A percentile compares a stretch with the other conserved stretches of the same genome.
Evolutionary conservation across 208 protist species (phyloP).

Genomic region (Porcisia hertigi): DNA sequence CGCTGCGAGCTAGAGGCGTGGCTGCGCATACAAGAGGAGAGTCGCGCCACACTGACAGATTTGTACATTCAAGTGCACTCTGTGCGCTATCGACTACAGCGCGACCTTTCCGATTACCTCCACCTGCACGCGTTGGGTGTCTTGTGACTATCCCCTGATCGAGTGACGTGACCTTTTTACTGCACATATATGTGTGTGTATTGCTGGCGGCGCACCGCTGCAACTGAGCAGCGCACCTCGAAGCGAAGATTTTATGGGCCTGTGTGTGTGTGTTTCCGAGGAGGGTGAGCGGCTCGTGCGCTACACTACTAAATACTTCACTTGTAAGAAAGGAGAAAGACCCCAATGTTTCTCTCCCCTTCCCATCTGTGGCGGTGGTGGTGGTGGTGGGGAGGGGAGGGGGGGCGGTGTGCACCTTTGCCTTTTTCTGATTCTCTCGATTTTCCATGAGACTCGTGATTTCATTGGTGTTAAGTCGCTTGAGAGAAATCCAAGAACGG

Average conservation of each 20-base stretch:
- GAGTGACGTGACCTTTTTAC: not conserved
- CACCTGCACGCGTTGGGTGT: conserved; percentile 53
- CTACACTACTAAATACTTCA: not conserved
- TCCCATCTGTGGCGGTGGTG: too few relatives aligned
- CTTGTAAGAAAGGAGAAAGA: too few relatives aligned
- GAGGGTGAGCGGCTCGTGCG: not conserved
- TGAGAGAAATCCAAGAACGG: too few relatives aligned
- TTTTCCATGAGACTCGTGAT: not conserved
- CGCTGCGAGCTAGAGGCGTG: conserved; percentile 15
- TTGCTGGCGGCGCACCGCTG: not conserved
- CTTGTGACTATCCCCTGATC: conserved; percentile 11
- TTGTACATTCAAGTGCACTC: conserved; percentile 33
- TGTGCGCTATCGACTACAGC: conserved; percentile 45
- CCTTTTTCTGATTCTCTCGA: not conserved
- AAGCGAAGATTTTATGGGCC: not conserved
- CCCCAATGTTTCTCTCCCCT: too few relatives aligned
- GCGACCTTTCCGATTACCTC: conserved; percentile 65
- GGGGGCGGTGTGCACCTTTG: not conserved
- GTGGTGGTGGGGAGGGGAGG: too few relatives aligned
- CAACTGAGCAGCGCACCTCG: not conserved
- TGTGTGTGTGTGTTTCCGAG: not conserved
- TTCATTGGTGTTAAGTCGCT: not conserved
- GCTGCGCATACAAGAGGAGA: conserved; percentile 31
- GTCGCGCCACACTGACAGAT: conserved; percentile 1
- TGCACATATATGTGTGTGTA: not conserved